phyloP scores from a whole-genome alignment of 2,329 filamentous ascomycete genomes.

The Lachnellula subtilissima region DNA sequence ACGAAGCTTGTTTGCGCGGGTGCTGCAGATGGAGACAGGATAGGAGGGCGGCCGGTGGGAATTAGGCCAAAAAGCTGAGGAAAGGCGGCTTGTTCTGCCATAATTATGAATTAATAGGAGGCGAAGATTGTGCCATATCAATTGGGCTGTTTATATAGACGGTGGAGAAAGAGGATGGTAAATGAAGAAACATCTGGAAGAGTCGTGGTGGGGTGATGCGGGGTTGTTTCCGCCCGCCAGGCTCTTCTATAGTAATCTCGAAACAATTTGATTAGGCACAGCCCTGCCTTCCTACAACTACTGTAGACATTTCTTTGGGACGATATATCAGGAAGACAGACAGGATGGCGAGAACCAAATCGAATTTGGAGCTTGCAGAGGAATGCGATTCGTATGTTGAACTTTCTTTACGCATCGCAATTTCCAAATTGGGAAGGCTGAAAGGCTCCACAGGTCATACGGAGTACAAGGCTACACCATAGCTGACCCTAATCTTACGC shows the following conservation, averaged over 20 bases:
- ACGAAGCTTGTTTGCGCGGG: constrained; percentile 53
- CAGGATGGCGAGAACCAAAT: constrained; percentile 18
- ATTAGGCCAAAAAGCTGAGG: constrained; percentile 36
- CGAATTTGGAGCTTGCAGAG: constrained; percentile 48
- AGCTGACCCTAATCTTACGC: background rate
- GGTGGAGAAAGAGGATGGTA: too few species aligned
- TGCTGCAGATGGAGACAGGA: constrained; percentile 49
- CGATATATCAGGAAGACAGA: background rate
- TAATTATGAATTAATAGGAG: background rate
- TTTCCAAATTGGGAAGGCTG: background rate
- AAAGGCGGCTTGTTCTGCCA: constrained; percentile 16
- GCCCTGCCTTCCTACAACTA: background rate
- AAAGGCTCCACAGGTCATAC: background rate
- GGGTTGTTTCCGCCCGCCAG: background rate
- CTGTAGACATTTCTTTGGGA: background rate
- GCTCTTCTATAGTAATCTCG: background rate
- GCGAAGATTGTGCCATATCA: background rate
- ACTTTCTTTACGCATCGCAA: background rate
- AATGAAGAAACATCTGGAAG: too few species aligned
- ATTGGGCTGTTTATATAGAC: too few species aligned
- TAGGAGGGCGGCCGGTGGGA: constrained; percentile 54
- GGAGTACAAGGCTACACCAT: background rate
- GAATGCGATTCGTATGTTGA: constrained; percentile 50
- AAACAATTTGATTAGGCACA: background rate
- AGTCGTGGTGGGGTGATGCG: background rate